Evolutionary conservation across 345 rosid species (phyloP), one percentile per base, ranked within the genome.

Genomic region (Populus pruinosa): DNA sequence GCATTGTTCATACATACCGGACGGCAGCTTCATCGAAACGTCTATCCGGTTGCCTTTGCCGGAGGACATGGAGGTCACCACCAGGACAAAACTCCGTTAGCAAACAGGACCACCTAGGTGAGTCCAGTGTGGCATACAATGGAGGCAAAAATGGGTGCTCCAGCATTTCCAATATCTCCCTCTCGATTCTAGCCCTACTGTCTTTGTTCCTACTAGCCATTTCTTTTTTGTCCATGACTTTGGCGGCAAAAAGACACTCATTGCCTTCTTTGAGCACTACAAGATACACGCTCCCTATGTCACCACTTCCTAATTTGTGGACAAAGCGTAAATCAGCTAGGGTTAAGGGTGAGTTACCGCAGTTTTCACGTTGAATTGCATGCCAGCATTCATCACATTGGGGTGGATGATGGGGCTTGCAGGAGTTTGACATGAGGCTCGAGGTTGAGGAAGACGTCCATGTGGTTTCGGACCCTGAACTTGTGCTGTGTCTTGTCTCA

Each of bases 71-170:
- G 59, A 92, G 96, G 82, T 94, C 94, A 5, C 94, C 96, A 23
- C 98, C 97, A 70, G 97, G 90, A 74, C 97, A 94, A 73, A 92
- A 90, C 85, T 94, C 97, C 13, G 94, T 89, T 13, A 94, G 71
- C 81, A 94, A 79, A 77, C 97, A 94, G 56, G 86, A 90, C 90
- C 93, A 94, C 81, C 89, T 78, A 6, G 88, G 87, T 44, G 92
- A 88, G 61, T 92, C 94, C 77, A 92, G 84, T 11, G 90, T 86
- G 77, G 91, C 91, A 80, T 90, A 92, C 25, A 94, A 87, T 29
- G 87, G 88, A 4, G 98, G 98, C 82, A 94, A 80, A 71, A 94
- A 94, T 0, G 98, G 98, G 72, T 94, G 98, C 68, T 94, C 96
- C 84, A 94, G 70, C 75, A 85, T 78, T 71, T 90, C 90, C 81